Evolutionary conservation across 768 basidiomycete species (phyloP).

Genomic region (Tricholoma flavovirens): DNA sequence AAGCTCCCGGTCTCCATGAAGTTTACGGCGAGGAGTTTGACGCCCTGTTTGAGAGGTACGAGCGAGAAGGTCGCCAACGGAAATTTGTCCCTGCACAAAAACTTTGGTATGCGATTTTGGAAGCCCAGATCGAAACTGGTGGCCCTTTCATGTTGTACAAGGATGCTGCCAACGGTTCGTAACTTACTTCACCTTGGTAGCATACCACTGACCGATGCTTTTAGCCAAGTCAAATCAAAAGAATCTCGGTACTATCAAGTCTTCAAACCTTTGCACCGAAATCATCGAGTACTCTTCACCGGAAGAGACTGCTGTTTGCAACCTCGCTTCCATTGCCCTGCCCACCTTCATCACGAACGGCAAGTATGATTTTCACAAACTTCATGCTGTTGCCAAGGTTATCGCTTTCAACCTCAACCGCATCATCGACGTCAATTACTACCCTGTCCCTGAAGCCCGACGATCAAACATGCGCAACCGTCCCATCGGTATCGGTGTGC

Average conservation of each 20-base stretch:
- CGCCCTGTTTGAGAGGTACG: slow-evolving; percentile 78
- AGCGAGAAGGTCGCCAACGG: slow-evolving; percentile 81
- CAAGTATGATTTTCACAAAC: slow-evolving; percentile 87
- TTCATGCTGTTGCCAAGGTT: slow-evolving; percentile 92
- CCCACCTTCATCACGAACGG: slow-evolving; percentile 84
- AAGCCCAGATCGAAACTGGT: slow-evolving; percentile 97
- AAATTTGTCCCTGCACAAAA: slow-evolving; percentile 91
- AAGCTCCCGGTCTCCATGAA: slow-evolving; percentile 86
- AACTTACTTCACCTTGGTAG: background rate
- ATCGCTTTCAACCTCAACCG: slow-evolving; percentile 90
- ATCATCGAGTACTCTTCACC: slow-evolving; percentile 98
- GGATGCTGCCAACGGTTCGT: slow-evolving; percentile 86
- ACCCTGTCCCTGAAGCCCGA: slow-evolving; percentile 88
- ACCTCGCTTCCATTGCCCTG: slow-evolving; percentile 93
- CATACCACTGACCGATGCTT: background rate
- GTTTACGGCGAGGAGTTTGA: slow-evolving; percentile 90
- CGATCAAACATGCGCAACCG: slow-evolving; percentile 96
- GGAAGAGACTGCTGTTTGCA: slow-evolving; percentile 97
- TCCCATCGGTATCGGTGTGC: slow-evolving; percentile 95
- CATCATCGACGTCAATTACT: slow-evolving; percentile 93
- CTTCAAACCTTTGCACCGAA: slow-evolving; percentile 97
- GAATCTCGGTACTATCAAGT: slow-evolving; percentile 98
- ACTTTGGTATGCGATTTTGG: slow-evolving; percentile 96
- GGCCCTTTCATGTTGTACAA: slow-evolving; percentile 99
- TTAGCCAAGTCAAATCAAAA: slow-evolving; percentile 96